Evolutionary conservation across 1,139 yeast species (phyloP).

Genomic region (Candida smagusa): DNA sequence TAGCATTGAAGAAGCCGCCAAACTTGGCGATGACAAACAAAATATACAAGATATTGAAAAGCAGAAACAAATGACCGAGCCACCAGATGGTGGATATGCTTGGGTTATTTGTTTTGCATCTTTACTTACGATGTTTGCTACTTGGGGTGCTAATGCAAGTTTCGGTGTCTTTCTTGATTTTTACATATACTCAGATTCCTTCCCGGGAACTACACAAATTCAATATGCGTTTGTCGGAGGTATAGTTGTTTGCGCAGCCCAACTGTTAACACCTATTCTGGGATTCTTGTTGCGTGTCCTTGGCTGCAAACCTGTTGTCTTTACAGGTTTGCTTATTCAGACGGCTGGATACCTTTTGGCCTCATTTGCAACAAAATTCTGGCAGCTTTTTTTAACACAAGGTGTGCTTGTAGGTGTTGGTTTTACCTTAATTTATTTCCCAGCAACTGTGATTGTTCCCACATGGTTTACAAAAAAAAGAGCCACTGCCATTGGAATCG

Average conservation of each 20-base stretch:
- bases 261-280: slow-evolving; percentile 54
- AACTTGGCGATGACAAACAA: too few species aligned
- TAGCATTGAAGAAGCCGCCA: too few species aligned
- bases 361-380: too few species aligned
- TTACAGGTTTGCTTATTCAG: too few species aligned
- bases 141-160: slow-evolving; percentile 76
- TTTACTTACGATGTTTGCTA: slow-evolving; percentile 44
- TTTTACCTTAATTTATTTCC: too few species aligned
- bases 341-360: too few species aligned
- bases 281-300: slow-evolving; percentile 31
- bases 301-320: slow-evolving; percentile 32
- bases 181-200: slow-evolving; percentile 48
- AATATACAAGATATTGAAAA: too few species aligned
- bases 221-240: slow-evolving; percentile 76
- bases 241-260: slow-evolving; percentile 56
- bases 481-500: too few species aligned
- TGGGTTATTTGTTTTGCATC: slow-evolving; percentile 64
- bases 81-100: slow-evolving; percentile 69
- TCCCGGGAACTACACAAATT: slow-evolving; percentile 54
- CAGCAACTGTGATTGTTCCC: too few species aligned
- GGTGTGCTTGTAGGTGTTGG: too few species aligned
- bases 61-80: slow-evolving; percentile 14
- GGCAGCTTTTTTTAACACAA: too few species aligned
- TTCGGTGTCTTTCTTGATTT: slow-evolving; percentile 67
- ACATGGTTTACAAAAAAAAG: too few species aligned